Percentiles rank a stretch among this genome's conserved stretches.
phyloP scores from a whole-genome alignment of 345 rosid species.

The Populus davidiana region DNA sequence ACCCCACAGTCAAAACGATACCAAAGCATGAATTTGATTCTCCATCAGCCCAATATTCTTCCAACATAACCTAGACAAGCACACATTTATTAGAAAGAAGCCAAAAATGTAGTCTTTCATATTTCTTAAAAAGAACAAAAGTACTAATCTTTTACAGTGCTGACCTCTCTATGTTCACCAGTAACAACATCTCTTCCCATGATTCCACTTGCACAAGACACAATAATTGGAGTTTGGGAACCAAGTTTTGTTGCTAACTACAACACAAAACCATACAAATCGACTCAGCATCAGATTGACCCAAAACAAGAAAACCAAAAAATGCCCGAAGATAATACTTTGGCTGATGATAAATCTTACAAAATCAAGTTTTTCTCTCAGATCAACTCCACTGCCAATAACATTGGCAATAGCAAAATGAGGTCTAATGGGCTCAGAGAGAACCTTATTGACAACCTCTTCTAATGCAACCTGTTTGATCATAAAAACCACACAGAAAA shows the following conservation, averaged over 20 bases:
- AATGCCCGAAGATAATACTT: neutral
- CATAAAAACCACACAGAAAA: neutral
- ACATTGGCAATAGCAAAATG: conserved; percentile 49
- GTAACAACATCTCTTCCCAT: conserved; percentile 52
- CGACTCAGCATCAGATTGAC: too few species aligned
- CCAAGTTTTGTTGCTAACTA: conserved; percentile 45
- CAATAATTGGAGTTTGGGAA: conserved; percentile 38
- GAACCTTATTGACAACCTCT: conserved; percentile 56
- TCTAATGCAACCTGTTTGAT: conserved; percentile 37
- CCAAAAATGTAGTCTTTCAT: neutral
- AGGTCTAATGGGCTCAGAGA: conserved; percentile 60
- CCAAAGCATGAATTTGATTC: conserved; percentile 22
- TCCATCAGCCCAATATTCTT: conserved; percentile 10
- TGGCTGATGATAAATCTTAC: conserved; percentile 18
- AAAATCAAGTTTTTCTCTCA: conserved; percentile 12
- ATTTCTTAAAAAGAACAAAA: neutral
- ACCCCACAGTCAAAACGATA: conserved; percentile 65
- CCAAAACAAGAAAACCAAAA: neutral
- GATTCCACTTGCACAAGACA: conserved; percentile 43
- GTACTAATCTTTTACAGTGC: neutral
- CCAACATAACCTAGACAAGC: conserved; percentile 39
- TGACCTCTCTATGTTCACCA: conserved; percentile 35
- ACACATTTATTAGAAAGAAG: neutral
- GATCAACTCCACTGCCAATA: conserved; percentile 10
- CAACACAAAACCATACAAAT: neutral